Conservation (phyloP, 1,284 basidiomycete species). For the Sanguinoderma infundibulare region DNA sequence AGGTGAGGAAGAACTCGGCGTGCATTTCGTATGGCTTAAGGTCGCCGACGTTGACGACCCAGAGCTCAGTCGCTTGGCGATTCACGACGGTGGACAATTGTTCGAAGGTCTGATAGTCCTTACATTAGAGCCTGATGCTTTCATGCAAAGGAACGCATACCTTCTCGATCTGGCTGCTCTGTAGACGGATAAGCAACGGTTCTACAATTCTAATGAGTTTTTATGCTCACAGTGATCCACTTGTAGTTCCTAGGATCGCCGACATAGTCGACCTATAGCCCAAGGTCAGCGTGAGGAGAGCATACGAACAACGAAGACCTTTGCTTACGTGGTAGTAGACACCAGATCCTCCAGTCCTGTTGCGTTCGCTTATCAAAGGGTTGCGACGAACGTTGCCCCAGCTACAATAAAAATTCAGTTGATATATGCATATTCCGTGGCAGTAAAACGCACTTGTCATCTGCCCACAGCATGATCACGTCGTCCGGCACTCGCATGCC, state of each 20-base stretch:
- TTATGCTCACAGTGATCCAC: constrained; percentile 55
- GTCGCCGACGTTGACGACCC: constrained; percentile 72
- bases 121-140: neutral
- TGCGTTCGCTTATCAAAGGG: constrained; percentile 53
- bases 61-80: constrained; percentile 57
- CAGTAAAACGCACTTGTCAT: constrained; percentile 53
- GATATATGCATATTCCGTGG: neutral
- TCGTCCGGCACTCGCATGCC: constrained; percentile 61
- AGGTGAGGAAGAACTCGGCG: constrained; percentile 69
- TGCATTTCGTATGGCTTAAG: constrained; percentile 76
- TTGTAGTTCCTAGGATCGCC: constrained; percentile 62
- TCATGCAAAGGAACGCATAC: constrained; percentile 6
- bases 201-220: neutral
- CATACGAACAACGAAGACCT: too few relatives aligned
- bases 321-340: constrained; percentile 71
- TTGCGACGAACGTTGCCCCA: constrained; percentile 66
- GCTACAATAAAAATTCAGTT: constrained; percentile 34
- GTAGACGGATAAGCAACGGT: neutral
- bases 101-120: constrained; percentile 49
- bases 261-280: constrained; percentile 41
- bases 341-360: constrained; percentile 65
- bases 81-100: constrained; percentile 65
- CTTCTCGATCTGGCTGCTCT: constrained; percentile 35
- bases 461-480: constrained; percentile 62
- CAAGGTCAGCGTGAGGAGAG: neutral